A percentile compares a stretch with the other conserved stretches of the same genome.
phyloP scores from a whole-genome alignment of 768 basidiomycete species.

The Tubosaeta sp. region DNA sequence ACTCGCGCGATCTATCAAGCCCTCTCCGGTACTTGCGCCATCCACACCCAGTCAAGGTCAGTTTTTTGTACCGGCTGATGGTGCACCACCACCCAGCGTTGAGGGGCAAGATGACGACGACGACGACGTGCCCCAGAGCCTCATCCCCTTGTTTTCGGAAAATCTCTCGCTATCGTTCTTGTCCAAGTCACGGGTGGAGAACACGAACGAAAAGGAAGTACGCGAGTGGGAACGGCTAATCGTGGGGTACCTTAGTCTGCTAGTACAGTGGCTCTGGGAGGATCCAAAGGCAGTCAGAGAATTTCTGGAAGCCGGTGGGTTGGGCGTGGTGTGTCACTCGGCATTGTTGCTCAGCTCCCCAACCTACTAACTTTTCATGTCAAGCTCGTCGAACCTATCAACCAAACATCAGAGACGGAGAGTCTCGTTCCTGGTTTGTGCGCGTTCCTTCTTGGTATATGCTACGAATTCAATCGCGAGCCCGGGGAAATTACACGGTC shows the following conservation, averaged over 20 bases:
- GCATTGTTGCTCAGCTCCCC: background rate
- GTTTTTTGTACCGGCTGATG: constrained; percentile 80
- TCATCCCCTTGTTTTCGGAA: constrained; percentile 85
- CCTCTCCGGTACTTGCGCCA: constrained; percentile 35
- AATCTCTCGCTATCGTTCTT: constrained; percentile 86
- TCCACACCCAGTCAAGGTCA: constrained; percentile 33
- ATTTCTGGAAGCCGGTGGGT: constrained; percentile 85
- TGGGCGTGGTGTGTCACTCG: constrained; percentile 70
- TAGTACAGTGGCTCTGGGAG: constrained; percentile 97
- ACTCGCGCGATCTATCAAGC: constrained; percentile 60
- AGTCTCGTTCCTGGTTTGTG: constrained; percentile 85
- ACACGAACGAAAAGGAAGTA: constrained; percentile 59
- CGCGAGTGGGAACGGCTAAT: constrained; percentile 90
- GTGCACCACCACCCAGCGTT: constrained; percentile 31
- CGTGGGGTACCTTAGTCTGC: constrained; percentile 76
- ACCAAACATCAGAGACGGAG: constrained; percentile 83
- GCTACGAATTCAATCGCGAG: constrained; percentile 95
- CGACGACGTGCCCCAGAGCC: constrained; percentile 61
- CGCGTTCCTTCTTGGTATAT: constrained; percentile 86
- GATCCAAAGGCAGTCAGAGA: constrained; percentile 84
- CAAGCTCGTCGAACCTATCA: constrained; percentile 92
- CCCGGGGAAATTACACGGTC: constrained; percentile 95
- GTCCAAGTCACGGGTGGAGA: constrained; percentile 53
- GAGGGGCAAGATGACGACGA: constrained; percentile 44
- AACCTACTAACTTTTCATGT: background rate